phyloP scores from a whole-genome alignment of 495 filamentous ascomycete species.

The Chlorociboria aeruginascens region DNA sequence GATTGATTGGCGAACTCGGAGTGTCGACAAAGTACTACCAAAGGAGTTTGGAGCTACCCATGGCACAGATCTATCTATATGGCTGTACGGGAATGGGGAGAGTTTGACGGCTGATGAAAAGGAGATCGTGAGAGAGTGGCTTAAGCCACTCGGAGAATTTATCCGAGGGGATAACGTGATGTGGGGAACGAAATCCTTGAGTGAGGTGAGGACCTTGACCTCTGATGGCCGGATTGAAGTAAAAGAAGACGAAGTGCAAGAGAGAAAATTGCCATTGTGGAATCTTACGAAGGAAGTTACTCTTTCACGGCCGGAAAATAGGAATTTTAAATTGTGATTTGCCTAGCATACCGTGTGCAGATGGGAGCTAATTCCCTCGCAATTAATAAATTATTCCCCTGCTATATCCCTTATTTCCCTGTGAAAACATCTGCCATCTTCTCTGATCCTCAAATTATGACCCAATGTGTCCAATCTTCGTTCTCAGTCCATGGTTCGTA shows the following conservation, averaged over 20 bases:
- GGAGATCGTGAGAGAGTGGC: neutral
- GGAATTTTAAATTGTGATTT: too few species aligned
- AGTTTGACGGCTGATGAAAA: neutral
- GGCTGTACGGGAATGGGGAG: constrained; percentile 8
- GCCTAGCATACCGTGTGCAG: too few species aligned
- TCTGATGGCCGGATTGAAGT: neutral
- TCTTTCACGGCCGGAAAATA: too few species aligned
- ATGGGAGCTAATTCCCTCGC: too few species aligned
- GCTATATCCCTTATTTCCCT: too few species aligned
- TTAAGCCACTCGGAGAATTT: constrained; percentile 4
- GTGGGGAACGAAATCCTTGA: constrained; percentile 2
- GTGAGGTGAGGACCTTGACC: constrained; percentile 1
- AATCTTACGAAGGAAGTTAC: constrained; percentile 1
- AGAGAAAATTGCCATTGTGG: constrained; percentile 4
- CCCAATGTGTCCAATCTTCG: too few species aligned
- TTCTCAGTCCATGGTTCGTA: too few species aligned
- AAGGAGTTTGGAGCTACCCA: constrained; percentile 3
- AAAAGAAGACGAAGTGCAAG: constrained; percentile 4
- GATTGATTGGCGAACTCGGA: constrained; percentile 6
- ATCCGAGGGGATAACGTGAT: neutral
- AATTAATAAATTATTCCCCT: too few species aligned
- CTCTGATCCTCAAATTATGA: too few species aligned
- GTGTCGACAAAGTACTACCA: constrained; percentile 4
- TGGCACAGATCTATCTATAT: constrained; percentile 5
- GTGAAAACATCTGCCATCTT: too few species aligned